Evolutionary conservation across 257 asterid species (phyloP), one percentile per base, ranked within the genome.

Genomic region (Craterostigma plantagineum): DNA sequence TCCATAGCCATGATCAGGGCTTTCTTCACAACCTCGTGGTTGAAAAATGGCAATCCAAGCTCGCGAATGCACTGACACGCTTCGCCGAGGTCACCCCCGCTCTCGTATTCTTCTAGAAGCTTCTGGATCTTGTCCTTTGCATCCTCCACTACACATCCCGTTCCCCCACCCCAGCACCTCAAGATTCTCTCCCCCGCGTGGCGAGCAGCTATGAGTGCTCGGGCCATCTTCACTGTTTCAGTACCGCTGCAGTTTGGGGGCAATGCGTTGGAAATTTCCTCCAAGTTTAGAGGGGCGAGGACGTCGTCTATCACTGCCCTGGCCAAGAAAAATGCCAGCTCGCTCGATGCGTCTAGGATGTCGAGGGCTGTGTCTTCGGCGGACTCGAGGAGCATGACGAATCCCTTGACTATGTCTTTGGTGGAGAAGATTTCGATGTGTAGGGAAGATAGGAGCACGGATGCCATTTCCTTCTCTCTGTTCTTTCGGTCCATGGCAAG

Each of bases 131-230:
- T 90, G 61, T 90, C 98, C 75, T 90, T 90, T 0, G 95, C 95
- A 36, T 90, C 98, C 71, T 90, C 98, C 54, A 90, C 98, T 0
- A 93, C 94, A 95, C 98, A 90, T 8, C 98, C 98, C 0, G 92
- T 79, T 38, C 98, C 94, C 5, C 98, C 98, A 13, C 94, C 98
- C 98, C 98, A 90, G 67, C 98, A 90, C 64, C 98, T 65, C 53
- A 82, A 81, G 54, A 87, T 71, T 75, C 98, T 75, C 76, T 90
- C 98, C 14, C 98, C 98, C n/a, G 92, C 98, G 36, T 90, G 98
- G 15, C 98, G 91, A 16, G 98, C 98, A 9, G 76, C 91, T 54
- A 75, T 37, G 8, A 87, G 83, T 3, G 95, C 58, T 27, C 87
- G 79, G 9, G 98, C 94, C 79, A 70, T 43, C 11, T 48, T 56